phyloP scores from a whole-genome alignment of 768 basidiomycete genomes.

The Macrolepiota albuminosa region DNA sequence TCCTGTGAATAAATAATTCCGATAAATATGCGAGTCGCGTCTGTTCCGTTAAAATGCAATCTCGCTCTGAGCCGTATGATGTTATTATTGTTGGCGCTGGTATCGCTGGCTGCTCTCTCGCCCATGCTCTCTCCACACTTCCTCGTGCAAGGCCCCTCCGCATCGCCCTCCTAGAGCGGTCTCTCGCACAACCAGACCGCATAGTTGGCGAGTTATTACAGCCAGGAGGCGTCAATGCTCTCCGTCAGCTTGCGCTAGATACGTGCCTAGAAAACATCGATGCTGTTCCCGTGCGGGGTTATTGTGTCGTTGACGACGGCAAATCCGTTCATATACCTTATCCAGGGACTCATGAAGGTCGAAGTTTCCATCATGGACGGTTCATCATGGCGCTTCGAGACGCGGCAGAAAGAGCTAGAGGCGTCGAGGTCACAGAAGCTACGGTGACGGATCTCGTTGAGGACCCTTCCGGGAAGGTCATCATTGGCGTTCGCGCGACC shows the following conservation, averaged over 20 bases:
- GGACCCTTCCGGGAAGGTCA: constrained; percentile 35
- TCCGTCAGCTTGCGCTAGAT: constrained; percentile 74
- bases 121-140: constrained; percentile 71
- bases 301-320: constrained; percentile 69
- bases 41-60: not conserved
- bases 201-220: constrained; percentile 98
- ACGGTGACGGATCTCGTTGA: constrained; percentile 76
- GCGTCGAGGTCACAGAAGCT: constrained; percentile 82
- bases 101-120: constrained; percentile 82
- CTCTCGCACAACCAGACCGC: constrained; percentile 87
- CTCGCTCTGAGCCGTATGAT: constrained; percentile 45
- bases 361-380: constrained; percentile 91
- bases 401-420: constrained; percentile 51
- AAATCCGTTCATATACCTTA: constrained; percentile 87
- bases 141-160: constrained; percentile 55
- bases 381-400: constrained; percentile 79
- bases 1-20: not conserved
- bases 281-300: constrained; percentile 77
- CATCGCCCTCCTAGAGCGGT: constrained; percentile 86
- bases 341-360: constrained; percentile 64
- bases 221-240: constrained; percentile 79
- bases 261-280: constrained; percentile 82
- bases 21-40: not conserved
- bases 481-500: constrained; percentile 66
- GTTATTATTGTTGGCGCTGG: constrained; percentile 90